phyloP scores from a whole-genome alignment of 2,329 filamentous ascomycete genomes.

The Colletotrichum australisinense region DNA sequence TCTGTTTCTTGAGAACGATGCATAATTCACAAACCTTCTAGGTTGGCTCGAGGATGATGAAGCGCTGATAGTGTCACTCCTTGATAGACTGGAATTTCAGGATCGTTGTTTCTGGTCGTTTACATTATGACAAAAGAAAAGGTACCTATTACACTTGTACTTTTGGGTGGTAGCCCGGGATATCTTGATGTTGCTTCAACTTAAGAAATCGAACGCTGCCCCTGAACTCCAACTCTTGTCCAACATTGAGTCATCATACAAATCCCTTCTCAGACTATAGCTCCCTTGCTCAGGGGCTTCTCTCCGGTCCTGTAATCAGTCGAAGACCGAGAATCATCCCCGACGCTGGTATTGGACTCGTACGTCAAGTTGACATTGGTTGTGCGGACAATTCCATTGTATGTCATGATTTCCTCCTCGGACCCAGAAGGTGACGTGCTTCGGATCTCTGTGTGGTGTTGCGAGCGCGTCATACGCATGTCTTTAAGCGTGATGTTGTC shows the following conservation, averaged over 20 bases:
- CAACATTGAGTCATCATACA: neutral
- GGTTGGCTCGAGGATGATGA: too few species aligned
- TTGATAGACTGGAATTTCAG: neutral
- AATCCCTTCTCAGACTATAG: neutral
- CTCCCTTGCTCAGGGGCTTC: constrained; percentile 6
- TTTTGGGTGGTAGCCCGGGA: neutral
- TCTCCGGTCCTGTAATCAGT: constrained; percentile 15
- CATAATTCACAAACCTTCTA: neutral
- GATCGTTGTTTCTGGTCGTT: neutral
- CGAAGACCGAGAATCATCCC: constrained; percentile 9
- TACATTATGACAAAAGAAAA: neutral
- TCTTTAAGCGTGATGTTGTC: constrained; percentile 40
- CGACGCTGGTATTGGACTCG: constrained; percentile 12
- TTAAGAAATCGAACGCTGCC: neutral
- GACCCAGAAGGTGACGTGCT: constrained; percentile 46
- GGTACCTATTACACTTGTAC: too few species aligned
- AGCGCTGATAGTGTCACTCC: too few species aligned
- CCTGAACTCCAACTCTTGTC: neutral
- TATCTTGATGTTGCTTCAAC: neutral
- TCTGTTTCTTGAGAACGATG: too few species aligned
- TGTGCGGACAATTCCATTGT: constrained; percentile 52
- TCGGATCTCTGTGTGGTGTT: constrained; percentile 46
- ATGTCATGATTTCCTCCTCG: constrained; percentile 53
- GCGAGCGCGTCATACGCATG: constrained; percentile 38
- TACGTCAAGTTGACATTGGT: constrained; percentile 41